A percentile compares a stretch with the other conserved stretches of the same genome.
phyloP scores from a whole-genome alignment of 257 asterid genomes.

The Penstemon newberryi region DNA sequence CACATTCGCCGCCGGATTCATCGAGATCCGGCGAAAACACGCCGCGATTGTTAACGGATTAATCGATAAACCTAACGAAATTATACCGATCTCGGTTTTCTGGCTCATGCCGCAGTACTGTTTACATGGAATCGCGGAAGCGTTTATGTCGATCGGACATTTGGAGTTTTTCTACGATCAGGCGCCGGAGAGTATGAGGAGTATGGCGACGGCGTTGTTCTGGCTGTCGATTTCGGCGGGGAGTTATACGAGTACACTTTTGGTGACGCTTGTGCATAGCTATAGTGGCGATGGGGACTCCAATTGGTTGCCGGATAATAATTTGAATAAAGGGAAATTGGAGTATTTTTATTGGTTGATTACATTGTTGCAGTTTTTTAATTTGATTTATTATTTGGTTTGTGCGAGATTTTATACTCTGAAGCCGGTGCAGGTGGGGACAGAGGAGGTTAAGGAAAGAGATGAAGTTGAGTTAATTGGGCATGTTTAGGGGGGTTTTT shows the following conservation, averaged over 20 bases:
- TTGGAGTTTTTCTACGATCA: constrained; percentile 86
- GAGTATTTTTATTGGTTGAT: constrained; percentile 86
- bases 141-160: constrained; percentile 82
- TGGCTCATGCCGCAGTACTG: constrained; percentile 77
- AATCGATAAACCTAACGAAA: constrained; percentile 35
- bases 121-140: constrained; percentile 81
- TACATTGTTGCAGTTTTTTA: constrained; percentile 63
- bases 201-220: constrained; percentile 71
- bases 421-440: constrained; percentile 55
- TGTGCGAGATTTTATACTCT: constrained; percentile 74
- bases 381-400: constrained; percentile 59
- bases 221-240: constrained; percentile 83
- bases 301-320: constrained; percentile 77
- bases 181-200: constrained; percentile 89
- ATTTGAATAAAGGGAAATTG: constrained; percentile 64
- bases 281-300: constrained; percentile 43
- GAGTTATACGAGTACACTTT: constrained; percentile 62
- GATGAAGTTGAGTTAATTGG: constrained; percentile 42
- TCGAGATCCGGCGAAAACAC: constrained; percentile 56
- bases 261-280: constrained; percentile 63
- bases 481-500: constrained; percentile 33
- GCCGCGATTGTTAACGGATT: constrained; percentile 52
- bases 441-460: constrained; percentile 1
- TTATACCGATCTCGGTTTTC: constrained; percentile 62
- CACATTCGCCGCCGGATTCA: constrained; percentile 67